phyloP scores from a whole-genome alignment of 2,329 filamentous ascomycete genomes.

The Lecanosticta acicola region DNA sequence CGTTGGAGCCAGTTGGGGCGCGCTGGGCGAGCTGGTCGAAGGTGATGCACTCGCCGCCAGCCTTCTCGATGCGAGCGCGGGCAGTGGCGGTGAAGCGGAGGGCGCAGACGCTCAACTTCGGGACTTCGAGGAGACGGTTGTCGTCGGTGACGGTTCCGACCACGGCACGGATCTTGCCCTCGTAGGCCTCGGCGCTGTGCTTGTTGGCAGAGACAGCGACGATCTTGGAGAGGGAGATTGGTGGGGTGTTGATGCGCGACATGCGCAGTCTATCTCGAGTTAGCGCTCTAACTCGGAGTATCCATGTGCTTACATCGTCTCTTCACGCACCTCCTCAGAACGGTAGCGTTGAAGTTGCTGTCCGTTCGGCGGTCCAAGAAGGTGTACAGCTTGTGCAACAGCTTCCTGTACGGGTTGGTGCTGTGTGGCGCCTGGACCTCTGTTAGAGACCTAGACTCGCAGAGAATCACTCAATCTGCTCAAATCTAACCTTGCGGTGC shows the following conservation, averaged over 20 bases:
- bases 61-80: constrained; percentile 85
- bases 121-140: constrained; percentile 83
- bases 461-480: constrained; percentile 20
- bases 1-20: constrained; percentile 94
- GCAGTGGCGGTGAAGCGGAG: constrained; percentile 96
- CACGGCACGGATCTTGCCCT: constrained; percentile 82
- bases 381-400: constrained; percentile 49
- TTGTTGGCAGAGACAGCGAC: constrained; percentile 54
- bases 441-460: constrained; percentile 24
- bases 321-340: constrained; percentile 58
- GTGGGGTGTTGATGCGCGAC: constrained; percentile 87
- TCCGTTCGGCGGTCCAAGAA: constrained; percentile 66
- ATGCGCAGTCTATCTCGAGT: constrained; percentile 70
- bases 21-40: constrained; percentile 95
- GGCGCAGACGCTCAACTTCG: constrained; percentile 89
- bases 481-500: constrained; percentile 26
- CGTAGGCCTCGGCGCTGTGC: constrained; percentile 49
- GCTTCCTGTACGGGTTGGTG: constrained; percentile 34
- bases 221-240: constrained; percentile 89
- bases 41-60: constrained; percentile 90
- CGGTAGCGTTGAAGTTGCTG: constrained; percentile 95
- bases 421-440: constrained; percentile 71
- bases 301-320: constrained; percentile 8
- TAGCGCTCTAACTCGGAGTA: constrained; percentile 5
- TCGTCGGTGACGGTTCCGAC: constrained; percentile 96